Conservation (phyloP, 257 asterid species). For the Solanum tacnaense region DNA sequence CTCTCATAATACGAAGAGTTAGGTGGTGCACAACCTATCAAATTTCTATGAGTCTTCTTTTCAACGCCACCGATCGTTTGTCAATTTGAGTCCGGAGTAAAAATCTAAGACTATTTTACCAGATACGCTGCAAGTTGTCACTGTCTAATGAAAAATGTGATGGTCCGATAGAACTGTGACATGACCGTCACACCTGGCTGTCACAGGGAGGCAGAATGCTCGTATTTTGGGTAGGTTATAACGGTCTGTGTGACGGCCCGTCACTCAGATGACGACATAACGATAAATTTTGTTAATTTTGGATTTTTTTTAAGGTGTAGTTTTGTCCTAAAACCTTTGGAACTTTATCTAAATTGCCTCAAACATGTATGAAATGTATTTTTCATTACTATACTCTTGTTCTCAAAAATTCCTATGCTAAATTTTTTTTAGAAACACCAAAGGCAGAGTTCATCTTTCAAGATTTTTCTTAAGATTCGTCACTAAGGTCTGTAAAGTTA, state of each 20-base stretch:
- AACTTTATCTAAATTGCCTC: neutral
- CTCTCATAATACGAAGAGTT: neutral
- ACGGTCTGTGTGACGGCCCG: neutral
- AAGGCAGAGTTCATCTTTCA: neutral
- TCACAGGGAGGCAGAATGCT: neutral
- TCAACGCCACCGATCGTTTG: no score
- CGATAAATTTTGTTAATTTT: neutral
- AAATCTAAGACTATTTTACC: neutral
- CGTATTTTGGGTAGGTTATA: neutral
- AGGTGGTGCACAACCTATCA: neutral
- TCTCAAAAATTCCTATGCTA: neutral
- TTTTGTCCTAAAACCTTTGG: neutral
- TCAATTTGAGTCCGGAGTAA: neutral
- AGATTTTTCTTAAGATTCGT: neutral
- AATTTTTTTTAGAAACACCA: neutral
- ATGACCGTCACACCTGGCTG: neutral
- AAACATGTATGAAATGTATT: neutral
- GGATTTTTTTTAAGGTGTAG: neutral
- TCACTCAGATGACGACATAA: no score
- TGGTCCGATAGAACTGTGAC: neutral
- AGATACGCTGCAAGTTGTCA: neutral
- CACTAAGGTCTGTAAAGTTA: neutral
- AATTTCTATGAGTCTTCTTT: neutral
- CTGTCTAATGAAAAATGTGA: neutral
- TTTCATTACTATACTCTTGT: no score